A percentile compares a stretch with the other conserved stretches of the same genome.
These are phyloP conservation scores for Boletellus ananiceps DNA, from an alignment of 768 basidiomycete species.

Conservation along the genomic window DNA sequence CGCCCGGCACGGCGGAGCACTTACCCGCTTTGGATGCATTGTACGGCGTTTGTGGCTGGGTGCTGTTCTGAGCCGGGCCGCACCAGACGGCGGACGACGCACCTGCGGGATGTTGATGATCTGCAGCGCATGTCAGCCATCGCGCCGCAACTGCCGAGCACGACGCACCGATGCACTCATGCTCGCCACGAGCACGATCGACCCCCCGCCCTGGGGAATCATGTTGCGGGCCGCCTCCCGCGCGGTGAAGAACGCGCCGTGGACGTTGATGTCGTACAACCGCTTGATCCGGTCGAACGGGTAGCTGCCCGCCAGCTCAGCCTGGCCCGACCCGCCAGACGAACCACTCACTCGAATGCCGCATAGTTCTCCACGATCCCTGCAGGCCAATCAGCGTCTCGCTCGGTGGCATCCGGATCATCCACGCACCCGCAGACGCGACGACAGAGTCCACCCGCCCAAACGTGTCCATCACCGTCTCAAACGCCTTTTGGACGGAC, in stretches of 20 bases:
- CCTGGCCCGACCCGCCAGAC: constrained; percentile 15
- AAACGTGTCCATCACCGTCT: constrained; percentile 54
- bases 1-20: constrained; percentile 9
- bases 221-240: constrained; percentile 91
- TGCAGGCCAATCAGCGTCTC: constrained; percentile 24
- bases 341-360: constrained; percentile 68
- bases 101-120: constrained; percentile 89
- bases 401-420: constrained; percentile 6
- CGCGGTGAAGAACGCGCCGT: constrained; percentile 93
- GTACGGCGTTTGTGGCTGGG: constrained; percentile 85
- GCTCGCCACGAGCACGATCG: constrained; percentile 81
- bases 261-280: constrained; percentile 89
- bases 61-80: not conserved
- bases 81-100: constrained; percentile 6
- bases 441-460: constrained; percentile 81
- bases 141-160: not conserved
- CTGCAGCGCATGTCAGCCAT: constrained; percentile 35
- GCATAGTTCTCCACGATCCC: constrained; percentile 87
- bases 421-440: constrained; percentile 72
- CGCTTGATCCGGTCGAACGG: constrained; percentile 80
- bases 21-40: constrained; percentile 91
- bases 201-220: constrained; percentile 76
- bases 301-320: constrained; percentile 48
- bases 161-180: constrained; percentile 84
- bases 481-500: constrained; percentile 71